phyloP scores from a whole-genome alignment of 2,329 filamentous ascomycete species.

The Sordariomycetes sp. region DNA sequence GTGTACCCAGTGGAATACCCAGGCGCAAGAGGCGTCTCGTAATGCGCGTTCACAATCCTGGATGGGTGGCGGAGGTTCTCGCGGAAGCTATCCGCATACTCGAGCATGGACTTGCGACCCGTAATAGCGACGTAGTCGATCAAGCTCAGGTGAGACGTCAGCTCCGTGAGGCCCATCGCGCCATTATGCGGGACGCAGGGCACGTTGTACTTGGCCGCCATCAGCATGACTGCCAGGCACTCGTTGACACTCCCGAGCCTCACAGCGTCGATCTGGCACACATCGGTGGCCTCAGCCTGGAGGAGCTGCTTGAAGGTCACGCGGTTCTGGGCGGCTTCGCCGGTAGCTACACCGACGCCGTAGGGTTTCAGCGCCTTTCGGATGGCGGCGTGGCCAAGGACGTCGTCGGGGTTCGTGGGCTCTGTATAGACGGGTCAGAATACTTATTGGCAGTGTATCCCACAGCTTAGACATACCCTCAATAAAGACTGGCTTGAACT shows the following conservation, averaged over 20 bases:
- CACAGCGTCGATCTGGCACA: constrained; percentile 57
- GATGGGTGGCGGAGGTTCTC: constrained; percentile 14
- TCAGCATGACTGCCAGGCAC: constrained; percentile 9
- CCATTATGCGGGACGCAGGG: constrained; percentile 10
- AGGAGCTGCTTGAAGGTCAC: constrained; percentile 62
- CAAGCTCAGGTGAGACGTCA: constrained; percentile 10
- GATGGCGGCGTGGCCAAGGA: constrained; percentile 54
- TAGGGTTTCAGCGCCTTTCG: constrained; percentile 46
- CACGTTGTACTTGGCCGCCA: constrained; percentile 8
- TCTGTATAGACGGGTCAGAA: constrained; percentile 25
- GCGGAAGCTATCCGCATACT: constrained; percentile 12
- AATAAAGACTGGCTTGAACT: constrained; percentile 54
- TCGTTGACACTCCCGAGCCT: constrained; percentile 52
- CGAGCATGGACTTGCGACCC: constrained; percentile 13
- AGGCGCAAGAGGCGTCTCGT: constrained; percentile 12
- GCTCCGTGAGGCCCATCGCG: constrained; percentile 10
- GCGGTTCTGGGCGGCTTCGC: constrained; percentile 60
- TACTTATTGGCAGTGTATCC: neutral
- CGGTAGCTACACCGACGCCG: constrained; percentile 53
- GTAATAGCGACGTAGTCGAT: constrained; percentile 12
- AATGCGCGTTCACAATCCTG: constrained; percentile 12
- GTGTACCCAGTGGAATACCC: constrained; percentile 17
- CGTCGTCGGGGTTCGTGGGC: constrained; percentile 55
- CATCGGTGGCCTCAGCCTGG: constrained; percentile 47
- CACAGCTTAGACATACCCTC: constrained; percentile 13